Evolutionary conservation across 768 basidiomycete genomes (phyloP).

Genomic region (Pleurotus platypus): DNA sequence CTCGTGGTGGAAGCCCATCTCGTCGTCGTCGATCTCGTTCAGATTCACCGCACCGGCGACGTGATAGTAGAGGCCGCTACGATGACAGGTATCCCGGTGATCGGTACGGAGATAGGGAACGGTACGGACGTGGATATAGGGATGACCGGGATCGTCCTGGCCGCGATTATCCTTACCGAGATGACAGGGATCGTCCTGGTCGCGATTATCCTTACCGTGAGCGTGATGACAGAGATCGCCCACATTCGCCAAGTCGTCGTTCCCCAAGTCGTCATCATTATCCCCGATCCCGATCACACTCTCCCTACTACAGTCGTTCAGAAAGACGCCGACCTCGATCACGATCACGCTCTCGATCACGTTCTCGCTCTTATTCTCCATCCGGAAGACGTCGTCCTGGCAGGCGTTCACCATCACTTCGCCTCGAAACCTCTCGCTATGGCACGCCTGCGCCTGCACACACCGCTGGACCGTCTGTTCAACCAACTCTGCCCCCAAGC

Average conservation of each 20-base stretch:
- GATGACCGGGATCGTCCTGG: slow-evolving; percentile 5
- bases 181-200: too few relatives aligned
- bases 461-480: slow-evolving; percentile 1
- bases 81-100: slow-evolving; percentile 4
- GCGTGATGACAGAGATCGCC: neutral
- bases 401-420: neutral
- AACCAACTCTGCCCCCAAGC: neutral
- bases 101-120: neutral
- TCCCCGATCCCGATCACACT: slow-evolving; percentile 9
- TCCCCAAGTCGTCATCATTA: slow-evolving; percentile 9
- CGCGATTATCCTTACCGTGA: neutral
- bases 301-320: neutral
- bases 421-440: neutral
- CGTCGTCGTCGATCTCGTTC: slow-evolving; percentile 13
- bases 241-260: slow-evolving; percentile 2
- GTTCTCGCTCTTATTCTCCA: slow-evolving; percentile 14
- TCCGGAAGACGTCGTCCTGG: slow-evolving; percentile 1
- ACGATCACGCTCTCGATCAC: slow-evolving; percentile 22
- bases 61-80: neutral
- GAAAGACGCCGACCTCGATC: slow-evolving; percentile 1
- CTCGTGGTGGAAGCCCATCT: neutral
- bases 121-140: neutral
- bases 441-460: neutral
- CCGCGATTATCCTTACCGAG: neutral
- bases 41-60: slow-evolving; percentile 7